Percentiles rank a stretch among this genome's conserved stretches.
These are phyloP conservation scores for Naganishia liquefaciens DNA, from an alignment of 1,284 basidiomycete genomes.

Conservation along the genomic window DNA sequence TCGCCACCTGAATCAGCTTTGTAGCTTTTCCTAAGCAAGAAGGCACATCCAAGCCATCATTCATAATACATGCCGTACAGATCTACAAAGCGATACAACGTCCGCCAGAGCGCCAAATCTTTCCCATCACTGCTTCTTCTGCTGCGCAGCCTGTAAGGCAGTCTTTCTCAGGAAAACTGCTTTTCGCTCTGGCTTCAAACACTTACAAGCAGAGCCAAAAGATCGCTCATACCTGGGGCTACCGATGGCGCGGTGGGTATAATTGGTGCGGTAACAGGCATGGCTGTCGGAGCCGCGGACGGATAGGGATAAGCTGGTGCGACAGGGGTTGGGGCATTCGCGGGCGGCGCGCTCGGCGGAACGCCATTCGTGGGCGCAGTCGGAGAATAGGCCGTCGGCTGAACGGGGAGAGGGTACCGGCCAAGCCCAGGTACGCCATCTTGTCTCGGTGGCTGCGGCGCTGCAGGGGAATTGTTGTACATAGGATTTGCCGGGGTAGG, in stretches of 20 bases:
- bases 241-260: conserved; percentile 46
- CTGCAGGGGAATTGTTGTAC: background rate
- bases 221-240: conserved; percentile 38
- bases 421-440: background rate
- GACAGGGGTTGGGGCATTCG: conserved; percentile 4
- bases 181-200: background rate
- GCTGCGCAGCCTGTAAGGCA: conserved; percentile 27
- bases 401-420: conserved; percentile 1
- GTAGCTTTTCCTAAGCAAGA: too few species aligned
- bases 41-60: too few species aligned
- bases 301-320: conserved; percentile 16
- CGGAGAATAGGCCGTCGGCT: conserved; percentile 19
- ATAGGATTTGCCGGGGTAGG: conserved; percentile 14
- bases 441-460: background rate
- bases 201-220: conserved; percentile 44
- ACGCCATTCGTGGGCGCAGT: conserved; percentile 36
- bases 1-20: background rate
- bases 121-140: conserved; percentile 9
- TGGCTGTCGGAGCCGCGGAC: conserved; percentile 27
- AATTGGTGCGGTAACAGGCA: conserved; percentile 57
- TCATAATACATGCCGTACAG: too few species aligned
- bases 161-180: background rate
- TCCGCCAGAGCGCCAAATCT: too few species aligned
- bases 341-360: conserved; percentile 27
- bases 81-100: too few species aligned